Evolutionary conservation across 805 yeast species (phyloP).

Genomic region (Kodamaea nitidulidarum): DNA sequence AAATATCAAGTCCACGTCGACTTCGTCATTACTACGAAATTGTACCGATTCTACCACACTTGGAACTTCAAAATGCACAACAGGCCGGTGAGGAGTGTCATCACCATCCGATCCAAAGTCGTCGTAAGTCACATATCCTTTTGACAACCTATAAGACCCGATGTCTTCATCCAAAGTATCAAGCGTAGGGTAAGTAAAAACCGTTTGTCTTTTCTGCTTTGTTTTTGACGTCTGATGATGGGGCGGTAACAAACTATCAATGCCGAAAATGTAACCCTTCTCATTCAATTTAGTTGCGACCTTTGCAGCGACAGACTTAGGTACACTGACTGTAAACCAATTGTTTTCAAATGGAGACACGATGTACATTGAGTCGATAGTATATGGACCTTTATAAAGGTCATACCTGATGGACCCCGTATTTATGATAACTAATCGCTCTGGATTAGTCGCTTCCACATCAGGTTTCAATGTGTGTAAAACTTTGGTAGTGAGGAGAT

Average conservation of each 20-base stretch:
- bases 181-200: background rate
- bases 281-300: constrained; percentile 57
- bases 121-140: constrained; percentile 80
- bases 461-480: constrained; percentile 43
- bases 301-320: constrained; percentile 51
- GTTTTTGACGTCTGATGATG: constrained; percentile 11
- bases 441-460: too few relatives aligned
- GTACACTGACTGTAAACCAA: constrained; percentile 68
- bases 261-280: constrained; percentile 40
- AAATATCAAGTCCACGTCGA: constrained; percentile 63
- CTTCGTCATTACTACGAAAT: constrained; percentile 19
- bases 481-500: constrained; percentile 54
- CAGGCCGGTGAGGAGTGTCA: constrained; percentile 65
- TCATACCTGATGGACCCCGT: constrained; percentile 90
- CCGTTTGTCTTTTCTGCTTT: background rate
- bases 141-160: constrained; percentile 26
- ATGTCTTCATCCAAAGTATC: background rate
- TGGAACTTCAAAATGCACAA: constrained; percentile 61
- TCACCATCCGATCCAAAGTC: constrained; percentile 88
- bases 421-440: constrained; percentile 59
- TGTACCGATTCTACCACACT: constrained; percentile 66
- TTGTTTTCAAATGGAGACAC: constrained; percentile 81
- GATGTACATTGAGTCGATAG: constrained; percentile 72
- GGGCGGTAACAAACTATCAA: constrained; percentile 13
- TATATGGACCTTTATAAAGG: constrained; percentile 77